These are phyloP conservation scores for Artemisia tridentata DNA, from an alignment of 129 eudicot genomes.

Conservation along the genomic window DNA sequence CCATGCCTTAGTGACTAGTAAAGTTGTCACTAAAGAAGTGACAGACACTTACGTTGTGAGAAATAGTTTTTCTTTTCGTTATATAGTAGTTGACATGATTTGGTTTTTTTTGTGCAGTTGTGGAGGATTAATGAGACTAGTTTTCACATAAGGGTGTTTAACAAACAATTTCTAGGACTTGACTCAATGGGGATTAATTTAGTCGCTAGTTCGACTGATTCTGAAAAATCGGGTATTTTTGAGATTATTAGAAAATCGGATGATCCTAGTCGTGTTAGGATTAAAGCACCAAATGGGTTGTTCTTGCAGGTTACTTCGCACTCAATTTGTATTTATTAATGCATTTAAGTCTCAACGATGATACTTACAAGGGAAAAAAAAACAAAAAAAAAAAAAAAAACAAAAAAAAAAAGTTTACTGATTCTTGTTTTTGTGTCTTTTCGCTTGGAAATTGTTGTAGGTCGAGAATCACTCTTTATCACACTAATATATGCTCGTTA, in stretches of 20 bases:
- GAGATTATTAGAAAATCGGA: slow-evolving; percentile 43
- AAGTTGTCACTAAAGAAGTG: neutral
- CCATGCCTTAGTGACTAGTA: neutral
- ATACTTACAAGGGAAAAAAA: neutral
- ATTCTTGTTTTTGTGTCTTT: neutral
- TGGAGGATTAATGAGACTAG: slow-evolving; percentile 61
- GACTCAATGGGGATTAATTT: slow-evolving; percentile 27
- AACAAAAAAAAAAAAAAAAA: no score
- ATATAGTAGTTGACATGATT: no score
- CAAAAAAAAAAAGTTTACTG: no score
- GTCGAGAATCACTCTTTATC: no score
- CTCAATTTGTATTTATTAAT: neutral
- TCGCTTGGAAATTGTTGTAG: no score
- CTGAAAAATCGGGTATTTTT: slow-evolving; percentile 46
- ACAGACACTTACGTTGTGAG: no score
- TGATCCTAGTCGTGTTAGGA: slow-evolving; percentile 44
- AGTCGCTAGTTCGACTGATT: slow-evolving; percentile 34
- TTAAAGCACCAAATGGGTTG: slow-evolving; percentile 60
- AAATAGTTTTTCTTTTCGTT: no score
- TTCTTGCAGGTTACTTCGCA: slow-evolving; percentile 50
- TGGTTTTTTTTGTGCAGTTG: slow-evolving; percentile 39
- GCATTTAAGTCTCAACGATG: neutral
- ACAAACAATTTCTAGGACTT: slow-evolving; percentile 55
- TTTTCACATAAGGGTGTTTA: slow-evolving; percentile 54
- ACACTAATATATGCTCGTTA: no score